Conservation (phyloP, 1,139 yeast genomes). For the Kodamaea derodonti region DNA sequence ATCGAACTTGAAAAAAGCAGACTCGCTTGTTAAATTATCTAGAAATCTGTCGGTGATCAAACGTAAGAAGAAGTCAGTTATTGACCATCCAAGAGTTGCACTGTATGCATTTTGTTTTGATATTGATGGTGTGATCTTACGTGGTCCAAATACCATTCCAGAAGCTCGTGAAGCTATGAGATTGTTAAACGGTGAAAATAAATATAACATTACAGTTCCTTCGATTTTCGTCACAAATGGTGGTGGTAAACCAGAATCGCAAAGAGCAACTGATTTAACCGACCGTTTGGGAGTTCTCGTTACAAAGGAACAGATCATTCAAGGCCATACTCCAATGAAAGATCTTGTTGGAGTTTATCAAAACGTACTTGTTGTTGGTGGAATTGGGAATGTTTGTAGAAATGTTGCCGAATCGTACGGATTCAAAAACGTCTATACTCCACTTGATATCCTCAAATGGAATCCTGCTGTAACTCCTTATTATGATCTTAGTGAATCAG, state of each 20-base stretch:
- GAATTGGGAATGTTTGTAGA: constrained; percentile 78
- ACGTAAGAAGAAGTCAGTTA: constrained; percentile 47
- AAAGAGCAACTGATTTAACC: constrained; percentile 65
- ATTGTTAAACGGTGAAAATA: constrained; percentile 70
- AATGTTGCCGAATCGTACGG: constrained; percentile 77
- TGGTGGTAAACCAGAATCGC: constrained; percentile 78
- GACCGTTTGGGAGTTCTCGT: constrained; percentile 56
- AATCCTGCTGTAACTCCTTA: constrained; percentile 82
- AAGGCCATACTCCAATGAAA: constrained; percentile 88
- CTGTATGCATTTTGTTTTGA: constrained; percentile 85
- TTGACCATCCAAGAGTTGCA: constrained; percentile 70
- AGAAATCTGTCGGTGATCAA: constrained; percentile 50
- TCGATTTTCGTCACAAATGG: constrained; percentile 85
- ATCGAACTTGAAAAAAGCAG: constrained; percentile 45
- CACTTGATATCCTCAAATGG: constrained; percentile 81
- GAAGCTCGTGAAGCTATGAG: constrained; percentile 69
- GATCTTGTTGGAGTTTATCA: constrained; percentile 63
- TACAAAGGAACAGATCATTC: constrained; percentile 74
- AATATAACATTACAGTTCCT: constrained; percentile 78
- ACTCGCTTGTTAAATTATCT: constrained; percentile 48
- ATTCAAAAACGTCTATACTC: constrained; percentile 69
- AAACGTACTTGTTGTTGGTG: constrained; percentile 80
- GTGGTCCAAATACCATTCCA: constrained; percentile 78
- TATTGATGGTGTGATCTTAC: constrained; percentile 78
- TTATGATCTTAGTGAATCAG: constrained; percentile 72